phyloP scores from a whole-genome alignment of 257 asterid species.

The Datura wrightii region DNA sequence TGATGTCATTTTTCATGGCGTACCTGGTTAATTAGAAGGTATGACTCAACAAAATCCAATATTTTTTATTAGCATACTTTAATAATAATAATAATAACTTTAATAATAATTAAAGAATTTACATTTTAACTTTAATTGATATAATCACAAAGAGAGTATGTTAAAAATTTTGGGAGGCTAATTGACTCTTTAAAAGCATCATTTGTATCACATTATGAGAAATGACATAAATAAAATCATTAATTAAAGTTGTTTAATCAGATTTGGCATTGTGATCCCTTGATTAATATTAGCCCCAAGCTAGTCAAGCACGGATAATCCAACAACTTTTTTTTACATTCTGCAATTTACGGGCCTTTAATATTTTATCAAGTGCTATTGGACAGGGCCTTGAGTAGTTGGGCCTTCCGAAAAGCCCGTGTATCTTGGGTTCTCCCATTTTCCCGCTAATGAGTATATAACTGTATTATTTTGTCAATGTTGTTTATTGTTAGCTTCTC shows the following conservation, averaged over 20 bases:
- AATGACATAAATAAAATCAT: neutral
- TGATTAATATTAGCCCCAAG: neutral
- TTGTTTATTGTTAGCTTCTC: too few relatives aligned
- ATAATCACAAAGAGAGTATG: too few relatives aligned
- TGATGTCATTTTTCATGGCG: neutral
- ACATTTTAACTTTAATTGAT: too few relatives aligned
- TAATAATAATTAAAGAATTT: too few relatives aligned
- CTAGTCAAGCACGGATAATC: neutral
- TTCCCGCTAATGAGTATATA: neutral
- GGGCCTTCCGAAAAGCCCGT: neutral
- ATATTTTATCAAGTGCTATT: neutral
- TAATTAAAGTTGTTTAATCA: neutral
- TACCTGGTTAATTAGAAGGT: neutral
- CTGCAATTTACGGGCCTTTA: neutral
- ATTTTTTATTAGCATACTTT: neutral
- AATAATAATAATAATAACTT: too few relatives aligned
- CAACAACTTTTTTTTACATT: neutral
- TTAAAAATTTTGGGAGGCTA: neutral
- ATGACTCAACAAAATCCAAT: neutral
- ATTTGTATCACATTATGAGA: too few relatives aligned
- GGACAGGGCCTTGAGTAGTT: neutral
- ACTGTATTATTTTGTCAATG: too few relatives aligned
- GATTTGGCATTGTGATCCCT: neutral
- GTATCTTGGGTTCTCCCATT: neutral
- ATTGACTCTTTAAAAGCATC: neutral